Percentiles rank a stretch among this genome's conserved stretches.
phyloP scores from a whole-genome alignment of 2,329 filamentous ascomycete genomes.

The Colletotrichum horii region DNA sequence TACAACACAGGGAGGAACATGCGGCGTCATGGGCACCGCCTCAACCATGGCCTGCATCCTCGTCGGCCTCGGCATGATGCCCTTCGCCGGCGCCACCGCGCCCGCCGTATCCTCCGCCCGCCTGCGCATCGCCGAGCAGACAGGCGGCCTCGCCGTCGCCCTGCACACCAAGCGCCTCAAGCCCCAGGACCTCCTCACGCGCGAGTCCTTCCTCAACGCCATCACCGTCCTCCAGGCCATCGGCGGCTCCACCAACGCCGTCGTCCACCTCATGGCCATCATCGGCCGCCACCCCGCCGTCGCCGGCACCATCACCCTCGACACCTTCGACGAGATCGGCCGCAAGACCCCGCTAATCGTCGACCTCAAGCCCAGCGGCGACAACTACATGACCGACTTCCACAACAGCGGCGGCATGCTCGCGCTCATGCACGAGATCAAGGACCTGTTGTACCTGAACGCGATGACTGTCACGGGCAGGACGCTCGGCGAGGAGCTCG shows the following conservation, averaged over 20 bases:
- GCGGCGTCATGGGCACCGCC: slow-evolving; percentile 90
- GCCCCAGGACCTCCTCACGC: slow-evolving; percentile 74
- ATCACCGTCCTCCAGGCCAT: slow-evolving; percentile 86
- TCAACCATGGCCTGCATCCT: slow-evolving; percentile 89
- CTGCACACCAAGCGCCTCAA: slow-evolving; percentile 69
- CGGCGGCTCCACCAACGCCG: slow-evolving; percentile 84
- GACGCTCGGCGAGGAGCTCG: slow-evolving; percentile 81
- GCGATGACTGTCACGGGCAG: slow-evolving; percentile 85
- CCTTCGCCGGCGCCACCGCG: slow-evolving; percentile 78
- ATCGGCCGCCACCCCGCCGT: slow-evolving; percentile 74
- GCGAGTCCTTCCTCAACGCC: slow-evolving; percentile 81
- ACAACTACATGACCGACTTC: slow-evolving; percentile 89
- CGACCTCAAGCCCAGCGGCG: slow-evolving; percentile 84
- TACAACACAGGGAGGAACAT: slow-evolving; percentile 67
- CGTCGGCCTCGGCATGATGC: slow-evolving; percentile 80
- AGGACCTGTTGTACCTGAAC: slow-evolving; percentile 75
- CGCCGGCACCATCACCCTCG: slow-evolving; percentile 66
- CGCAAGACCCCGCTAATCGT: slow-evolving; percentile 81
- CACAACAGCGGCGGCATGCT: slow-evolving; percentile 88
- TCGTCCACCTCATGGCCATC: slow-evolving; percentile 88
- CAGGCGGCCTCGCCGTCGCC: slow-evolving; percentile 70
- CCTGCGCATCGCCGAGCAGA: slow-evolving; percentile 80
- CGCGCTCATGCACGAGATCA: slow-evolving; percentile 79
- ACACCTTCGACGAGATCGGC: slow-evolving; percentile 81
- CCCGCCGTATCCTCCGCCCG: slow-evolving; percentile 81